Evolutionary conservation across 2,329 filamentous ascomycete genomes (phyloP).

Genomic region (Akanthomyces lecanii): DNA sequence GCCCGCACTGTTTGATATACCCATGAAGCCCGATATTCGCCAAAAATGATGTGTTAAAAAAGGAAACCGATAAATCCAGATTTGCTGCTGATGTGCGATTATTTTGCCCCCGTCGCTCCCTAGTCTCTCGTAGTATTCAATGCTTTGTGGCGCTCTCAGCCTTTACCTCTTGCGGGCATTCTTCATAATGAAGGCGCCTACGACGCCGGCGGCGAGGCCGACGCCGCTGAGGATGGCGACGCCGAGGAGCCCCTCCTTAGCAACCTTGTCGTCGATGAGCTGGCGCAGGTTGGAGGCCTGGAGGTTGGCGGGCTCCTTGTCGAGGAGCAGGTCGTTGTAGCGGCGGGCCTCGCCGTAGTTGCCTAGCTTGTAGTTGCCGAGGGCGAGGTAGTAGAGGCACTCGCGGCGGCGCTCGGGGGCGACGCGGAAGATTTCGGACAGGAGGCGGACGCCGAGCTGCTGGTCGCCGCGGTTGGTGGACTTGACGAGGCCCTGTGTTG

Average conservation of each 20-base stretch:
- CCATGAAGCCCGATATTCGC: constrained; percentile 4
- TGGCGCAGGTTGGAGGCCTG: constrained; percentile 82
- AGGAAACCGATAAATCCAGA: neutral
- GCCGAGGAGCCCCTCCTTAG: constrained; percentile 88
- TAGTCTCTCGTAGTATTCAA: no score
- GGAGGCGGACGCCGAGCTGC: constrained; percentile 87
- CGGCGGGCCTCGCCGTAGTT: constrained; percentile 93
- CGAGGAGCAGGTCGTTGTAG: constrained; percentile 89
- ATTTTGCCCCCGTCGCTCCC: neutral
- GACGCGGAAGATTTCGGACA: constrained; percentile 94
- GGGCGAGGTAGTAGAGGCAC: constrained; percentile 95
- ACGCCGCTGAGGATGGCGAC: constrained; percentile 93
- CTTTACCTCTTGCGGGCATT: constrained; percentile 59
- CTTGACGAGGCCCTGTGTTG: constrained; percentile 81
- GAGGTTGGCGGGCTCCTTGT: constrained; percentile 86
- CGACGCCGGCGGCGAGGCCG: constrained; percentile 86
- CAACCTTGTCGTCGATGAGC: constrained; percentile 93
- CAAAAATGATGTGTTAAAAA: constrained; percentile 1
- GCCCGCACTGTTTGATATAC: constrained; percentile 4
- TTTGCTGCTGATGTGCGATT: neutral
- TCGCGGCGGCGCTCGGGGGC: constrained; percentile 90
- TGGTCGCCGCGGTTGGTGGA: constrained; percentile 79
- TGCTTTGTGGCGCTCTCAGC: neutral
- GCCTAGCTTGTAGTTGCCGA: constrained; percentile 96
- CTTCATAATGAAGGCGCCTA: constrained; percentile 81